A percentile compares a stretch with the other conserved stretches of the same genome.
Evolutionary conservation across 2,329 filamentous ascomycete species (phyloP).

Genomic region (Domatiomyces catenatus): DNA sequence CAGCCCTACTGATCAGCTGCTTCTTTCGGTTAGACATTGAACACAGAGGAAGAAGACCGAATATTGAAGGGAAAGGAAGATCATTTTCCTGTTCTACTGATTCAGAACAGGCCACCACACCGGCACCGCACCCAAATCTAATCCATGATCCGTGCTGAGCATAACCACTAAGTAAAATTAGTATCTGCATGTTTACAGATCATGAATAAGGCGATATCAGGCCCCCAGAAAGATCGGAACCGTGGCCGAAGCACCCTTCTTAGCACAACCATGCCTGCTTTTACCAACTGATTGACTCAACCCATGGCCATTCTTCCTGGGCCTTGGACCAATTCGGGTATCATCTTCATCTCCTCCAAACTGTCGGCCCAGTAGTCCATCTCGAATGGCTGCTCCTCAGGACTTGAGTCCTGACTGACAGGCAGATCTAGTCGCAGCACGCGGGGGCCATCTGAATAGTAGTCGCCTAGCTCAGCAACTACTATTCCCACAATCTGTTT

Average conservation of each 20-base stretch:
- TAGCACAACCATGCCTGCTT: background rate
- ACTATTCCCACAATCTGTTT: constrained; percentile 1
- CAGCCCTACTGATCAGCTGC: no score
- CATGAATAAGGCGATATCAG: background rate
- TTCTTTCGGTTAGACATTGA: background rate
- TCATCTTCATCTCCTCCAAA: background rate
- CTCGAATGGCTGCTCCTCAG: background rate
- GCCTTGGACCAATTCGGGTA: background rate
- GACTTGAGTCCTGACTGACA: background rate
- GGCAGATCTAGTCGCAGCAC: background rate
- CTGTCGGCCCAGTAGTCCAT: background rate
- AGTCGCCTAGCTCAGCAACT: background rate
- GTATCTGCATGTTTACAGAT: background rate
- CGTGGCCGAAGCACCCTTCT: background rate
- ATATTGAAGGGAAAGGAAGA: background rate
- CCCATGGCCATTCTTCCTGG: background rate
- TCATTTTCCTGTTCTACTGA: background rate
- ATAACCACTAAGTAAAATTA: background rate
- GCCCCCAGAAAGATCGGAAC: background rate
- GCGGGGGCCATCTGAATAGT: background rate
- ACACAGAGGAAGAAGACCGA: background rate
- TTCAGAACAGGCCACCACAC: background rate
- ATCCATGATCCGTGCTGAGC: background rate
- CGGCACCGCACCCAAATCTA: background rate
- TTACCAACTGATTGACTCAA: background rate